Base-by-base conservation (phyloP, 257 asterid species). In the Nicotiana paniculata region DNA sequence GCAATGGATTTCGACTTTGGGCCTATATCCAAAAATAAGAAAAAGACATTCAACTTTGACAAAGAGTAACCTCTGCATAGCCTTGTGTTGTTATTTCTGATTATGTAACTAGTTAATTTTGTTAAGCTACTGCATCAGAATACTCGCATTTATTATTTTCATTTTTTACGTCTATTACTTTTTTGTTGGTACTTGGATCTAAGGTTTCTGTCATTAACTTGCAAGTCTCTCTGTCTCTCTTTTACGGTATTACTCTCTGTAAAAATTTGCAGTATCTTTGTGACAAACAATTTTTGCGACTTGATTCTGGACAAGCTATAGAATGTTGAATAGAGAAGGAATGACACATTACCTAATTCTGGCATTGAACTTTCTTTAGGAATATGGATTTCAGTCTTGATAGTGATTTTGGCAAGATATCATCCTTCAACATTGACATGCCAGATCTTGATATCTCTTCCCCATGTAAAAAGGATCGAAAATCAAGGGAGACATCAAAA, bases 371-470 rank as follows among this genome's bases (percentile, higher is more conserved):
- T 83, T 77, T 30, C 77, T 85, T 85, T 95, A 96, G 99, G 97
- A 94, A 93, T 82, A 86, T 93, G 90, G 97, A 96, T 85, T 96
- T 96, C 84, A 89, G 88, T 83, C 90, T 94, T 86, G 97, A 92
- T 84, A 91, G 88, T 86, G 97, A 90, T 84, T 96, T 94, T 66
- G 98, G 95, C 54, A 96, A 94, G 87, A 68, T 96, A 13, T 54
- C 97, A 37, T 93, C 97, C 55, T 94, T 93, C 92, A 88, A 90
- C 68, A 77, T 96, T 84, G 99, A 94, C 89, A 90, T 93, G 89
- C 61, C 98, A 53, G 97, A 92, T 85, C 84, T 93, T 80, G 99
- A 90, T 85, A 88, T 91, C 84, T 91, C 98, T 66, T 87, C 92
- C 65, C 95, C 97, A 46, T 84, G 83, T 59, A 90, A 89, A 85